phyloP scores from a whole-genome alignment of 495 filamentous ascomycete species.

The Geopyxis carbonaria region DNA sequence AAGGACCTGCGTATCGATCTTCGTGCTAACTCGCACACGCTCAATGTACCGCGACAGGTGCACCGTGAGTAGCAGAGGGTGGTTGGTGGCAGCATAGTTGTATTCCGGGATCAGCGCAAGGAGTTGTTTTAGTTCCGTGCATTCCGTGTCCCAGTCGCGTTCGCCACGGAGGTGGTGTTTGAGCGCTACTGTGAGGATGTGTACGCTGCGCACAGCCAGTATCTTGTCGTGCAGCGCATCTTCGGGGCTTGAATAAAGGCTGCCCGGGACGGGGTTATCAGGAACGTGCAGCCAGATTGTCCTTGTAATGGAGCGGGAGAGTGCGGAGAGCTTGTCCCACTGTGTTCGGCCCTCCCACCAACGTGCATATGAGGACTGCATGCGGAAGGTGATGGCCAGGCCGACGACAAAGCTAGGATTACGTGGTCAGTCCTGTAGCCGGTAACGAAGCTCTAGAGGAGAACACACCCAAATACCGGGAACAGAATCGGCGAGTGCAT shows the following conservation, averaged over 20 bases:
- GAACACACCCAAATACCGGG: constrained; percentile 21
- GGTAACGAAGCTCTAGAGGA: constrained; percentile 5
- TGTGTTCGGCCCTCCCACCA: constrained; percentile 26
- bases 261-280: too few species aligned
- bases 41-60: constrained; percentile 17
- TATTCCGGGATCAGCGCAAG: too few species aligned
- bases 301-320: constrained; percentile 18
- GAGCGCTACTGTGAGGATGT: constrained; percentile 19
- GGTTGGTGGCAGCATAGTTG: constrained; percentile 9
- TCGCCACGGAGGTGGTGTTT: constrained; percentile 23
- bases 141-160: constrained; percentile 20
- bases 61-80: constrained; percentile 18
- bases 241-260: too few species aligned
- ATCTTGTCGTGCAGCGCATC: constrained; percentile 11
- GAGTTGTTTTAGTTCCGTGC: too few species aligned
- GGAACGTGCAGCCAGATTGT: constrained; percentile 24
- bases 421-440: background rate
- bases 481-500: constrained; percentile 22
- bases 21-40: constrained; percentile 8
- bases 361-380: constrained; percentile 22
- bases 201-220: constrained; percentile 8
- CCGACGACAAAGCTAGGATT: constrained; percentile 24
- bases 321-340: constrained; percentile 21
- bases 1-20: constrained; percentile 21
- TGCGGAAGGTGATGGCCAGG: constrained; percentile 24